phyloP scores from a whole-genome alignment of 352 stramenopile species.

The Pythium insidiosum region DNA sequence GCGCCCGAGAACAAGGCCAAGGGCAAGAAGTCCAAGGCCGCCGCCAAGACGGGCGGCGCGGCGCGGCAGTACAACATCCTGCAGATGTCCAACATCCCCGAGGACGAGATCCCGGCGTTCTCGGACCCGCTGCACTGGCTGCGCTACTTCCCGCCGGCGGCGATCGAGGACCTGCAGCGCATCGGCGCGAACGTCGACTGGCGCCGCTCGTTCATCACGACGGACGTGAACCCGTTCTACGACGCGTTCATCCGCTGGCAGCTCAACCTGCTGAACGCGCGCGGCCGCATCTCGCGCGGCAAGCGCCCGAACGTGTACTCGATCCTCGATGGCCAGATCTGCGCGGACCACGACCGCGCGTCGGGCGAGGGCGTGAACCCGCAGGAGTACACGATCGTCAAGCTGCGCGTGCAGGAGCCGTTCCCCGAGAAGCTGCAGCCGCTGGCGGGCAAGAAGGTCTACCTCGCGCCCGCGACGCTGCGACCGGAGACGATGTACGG shows the following conservation, averaged over 20 bases:
- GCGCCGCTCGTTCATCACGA: slow-evolving; percentile 99
- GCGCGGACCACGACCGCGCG: slow-evolving; percentile 98
- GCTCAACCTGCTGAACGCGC: slow-evolving; percentile 95
- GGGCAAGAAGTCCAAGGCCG: slow-evolving; percentile 98
- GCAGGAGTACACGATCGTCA: slow-evolving; percentile 99
- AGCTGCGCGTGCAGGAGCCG: slow-evolving; percentile 89
- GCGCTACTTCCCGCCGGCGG: slow-evolving; percentile 97
- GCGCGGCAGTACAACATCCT: slow-evolving; percentile 99
- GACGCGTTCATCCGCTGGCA: slow-evolving; percentile 99
- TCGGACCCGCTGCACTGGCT: slow-evolving; percentile 98
- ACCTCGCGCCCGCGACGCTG: slow-evolving; percentile 96
- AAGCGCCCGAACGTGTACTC: slow-evolving; percentile 99
- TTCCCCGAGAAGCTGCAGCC: slow-evolving; percentile 68
- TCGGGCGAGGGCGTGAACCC: slow-evolving; percentile 97
- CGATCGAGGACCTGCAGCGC: slow-evolving; percentile 93
- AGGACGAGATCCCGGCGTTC: slow-evolving; percentile 96
- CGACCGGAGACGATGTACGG: slow-evolving; percentile 99
- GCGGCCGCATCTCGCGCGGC: slow-evolving; percentile 84
- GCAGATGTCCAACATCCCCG: slow-evolving; percentile 86
- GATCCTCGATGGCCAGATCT: slow-evolving; percentile 97
- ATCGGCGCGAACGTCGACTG: slow-evolving; percentile 98
- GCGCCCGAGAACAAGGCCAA: slow-evolving; percentile 85
- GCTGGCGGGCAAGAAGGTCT: slow-evolving; percentile 90
- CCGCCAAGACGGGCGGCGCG: slow-evolving; percentile 95
- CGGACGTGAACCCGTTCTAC: slow-evolving; percentile 98